phyloP scores from a whole-genome alignment of 148 eudicot species.

The Gaultheria prostrata region DNA sequence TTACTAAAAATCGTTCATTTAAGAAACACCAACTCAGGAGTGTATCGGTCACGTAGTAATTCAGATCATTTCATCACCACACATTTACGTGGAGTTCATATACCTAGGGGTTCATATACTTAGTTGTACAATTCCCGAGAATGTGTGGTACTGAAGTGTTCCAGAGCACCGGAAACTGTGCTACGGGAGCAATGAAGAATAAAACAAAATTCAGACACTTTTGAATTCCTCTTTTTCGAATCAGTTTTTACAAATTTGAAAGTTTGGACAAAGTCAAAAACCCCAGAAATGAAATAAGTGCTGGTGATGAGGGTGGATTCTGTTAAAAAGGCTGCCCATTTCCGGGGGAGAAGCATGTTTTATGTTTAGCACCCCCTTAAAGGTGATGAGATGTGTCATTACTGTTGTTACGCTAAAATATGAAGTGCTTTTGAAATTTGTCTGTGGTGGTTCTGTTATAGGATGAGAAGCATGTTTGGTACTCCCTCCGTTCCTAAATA shows the following conservation, averaged over 20 bases:
- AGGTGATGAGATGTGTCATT: constrained; percentile 11
- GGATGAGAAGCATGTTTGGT: not conserved
- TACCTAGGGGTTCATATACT: too few relatives aligned
- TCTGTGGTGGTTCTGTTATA: not conserved
- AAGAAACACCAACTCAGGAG: not conserved
- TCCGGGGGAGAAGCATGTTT: constrained; percentile 21
- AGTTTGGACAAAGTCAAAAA: not conserved
- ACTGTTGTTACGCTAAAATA: not conserved
- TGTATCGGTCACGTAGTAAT: too few relatives aligned
- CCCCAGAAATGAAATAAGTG: not conserved
- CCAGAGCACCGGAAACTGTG: too few relatives aligned
- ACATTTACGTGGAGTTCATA: too few relatives aligned
- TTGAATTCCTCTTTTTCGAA: not conserved
- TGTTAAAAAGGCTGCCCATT: constrained; percentile 23
- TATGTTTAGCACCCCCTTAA: constrained; percentile 23
- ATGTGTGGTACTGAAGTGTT: too few relatives aligned
- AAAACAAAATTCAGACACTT: not conserved
- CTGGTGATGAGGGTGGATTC: not conserved
- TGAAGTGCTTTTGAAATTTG: constrained; percentile 5
- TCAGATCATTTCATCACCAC: too few relatives aligned
- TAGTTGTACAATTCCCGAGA: too few relatives aligned
- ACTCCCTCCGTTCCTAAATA: too few relatives aligned
- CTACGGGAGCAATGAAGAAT: too few relatives aligned
- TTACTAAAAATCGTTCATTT: not conserved
- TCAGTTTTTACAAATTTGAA: not conserved